These are phyloP conservation scores for Aspergillus tubingensis DNA, from an alignment of 2,329 filamentous ascomycete genomes.

Conservation along the genomic window DNA sequence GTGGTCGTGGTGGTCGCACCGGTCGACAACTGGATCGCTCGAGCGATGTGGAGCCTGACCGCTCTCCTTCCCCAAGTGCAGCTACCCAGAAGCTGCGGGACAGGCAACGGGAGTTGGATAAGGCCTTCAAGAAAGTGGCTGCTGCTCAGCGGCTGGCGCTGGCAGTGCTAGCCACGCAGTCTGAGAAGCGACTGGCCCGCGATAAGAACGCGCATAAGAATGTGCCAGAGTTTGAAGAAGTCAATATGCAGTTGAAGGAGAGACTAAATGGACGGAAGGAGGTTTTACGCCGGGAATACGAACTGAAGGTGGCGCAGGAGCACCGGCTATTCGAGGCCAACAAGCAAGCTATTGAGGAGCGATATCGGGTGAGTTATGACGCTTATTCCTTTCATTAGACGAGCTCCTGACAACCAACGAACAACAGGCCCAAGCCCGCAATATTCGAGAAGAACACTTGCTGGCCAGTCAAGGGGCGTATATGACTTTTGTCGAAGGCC, in stretches of 20 bases:
- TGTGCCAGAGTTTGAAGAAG: constrained; percentile 41
- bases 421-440: constrained; percentile 13
- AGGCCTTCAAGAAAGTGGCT: constrained; percentile 45
- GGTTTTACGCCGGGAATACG: constrained; percentile 35
- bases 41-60: constrained; percentile 34
- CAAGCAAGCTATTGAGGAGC: constrained; percentile 35
- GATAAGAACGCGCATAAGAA: constrained; percentile 46
- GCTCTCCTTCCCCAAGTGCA: constrained; percentile 39
- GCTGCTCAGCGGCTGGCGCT: constrained; percentile 45
- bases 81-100: constrained; percentile 42
- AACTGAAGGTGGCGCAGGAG: constrained; percentile 34
- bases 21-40: constrained; percentile 29
- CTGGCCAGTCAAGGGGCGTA: constrained; percentile 43
- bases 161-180: constrained; percentile 41
- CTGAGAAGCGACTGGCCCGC: constrained; percentile 40
- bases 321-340: constrained; percentile 34
- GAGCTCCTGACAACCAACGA: background rate
- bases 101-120: constrained; percentile 46
- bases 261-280: constrained; percentile 31
- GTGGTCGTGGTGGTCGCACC: constrained; percentile 27
- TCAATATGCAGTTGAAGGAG: constrained; percentile 35
- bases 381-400: background rate
- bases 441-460: constrained; percentile 42
- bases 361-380: constrained; percentile 32
- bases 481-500: constrained; percentile 42